Percentiles rank a stretch among this genome's conserved stretches.
phyloP scores from a whole-genome alignment of 2,329 filamentous ascomycete species.

The Aspergillus aculeatus region DNA sequence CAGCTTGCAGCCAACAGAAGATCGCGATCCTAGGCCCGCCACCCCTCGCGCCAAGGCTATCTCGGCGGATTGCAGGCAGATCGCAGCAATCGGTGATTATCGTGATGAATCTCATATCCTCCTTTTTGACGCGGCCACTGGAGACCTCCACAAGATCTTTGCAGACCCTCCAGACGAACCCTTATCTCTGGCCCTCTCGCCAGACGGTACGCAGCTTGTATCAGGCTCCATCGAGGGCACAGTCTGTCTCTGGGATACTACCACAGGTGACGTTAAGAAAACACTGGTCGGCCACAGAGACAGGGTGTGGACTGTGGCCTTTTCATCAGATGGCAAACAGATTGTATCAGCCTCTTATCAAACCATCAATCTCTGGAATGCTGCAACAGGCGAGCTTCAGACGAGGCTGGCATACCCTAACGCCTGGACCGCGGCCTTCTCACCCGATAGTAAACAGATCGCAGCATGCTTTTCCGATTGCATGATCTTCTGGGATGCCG shows the following conservation, averaged over 20 bases:
- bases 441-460: neutral
- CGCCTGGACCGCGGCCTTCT: neutral
- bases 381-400: conserved; percentile 6
- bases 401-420: conserved; percentile 2
- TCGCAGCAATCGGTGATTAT: conserved; percentile 17
- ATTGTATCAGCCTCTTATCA: conserved; percentile 10
- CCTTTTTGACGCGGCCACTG: conserved; percentile 15
- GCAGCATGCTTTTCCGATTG: neutral
- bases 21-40: too few relatives aligned
- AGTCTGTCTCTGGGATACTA: conserved; percentile 13
- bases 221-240: conserved; percentile 5
- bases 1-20: conserved; percentile 8
- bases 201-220: conserved; percentile 13
- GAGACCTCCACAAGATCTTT: conserved; percentile 1
- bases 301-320: conserved; percentile 15
- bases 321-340: conserved; percentile 21
- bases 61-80: conserved; percentile 23
- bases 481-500: neutral
- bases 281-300: conserved; percentile 1
- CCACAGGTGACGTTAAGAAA: conserved; percentile 6
- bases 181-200: conserved; percentile 21
- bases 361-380: conserved; percentile 14
- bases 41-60: conserved; percentile 20
- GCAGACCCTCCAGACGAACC: conserved; percentile 6
- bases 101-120: conserved; percentile 10